Evolutionary conservation across 2,329 filamentous ascomycete genomes (phyloP), one percentile per base, ranked within the genome.

Genomic region (Beauveria sp.): DNA sequence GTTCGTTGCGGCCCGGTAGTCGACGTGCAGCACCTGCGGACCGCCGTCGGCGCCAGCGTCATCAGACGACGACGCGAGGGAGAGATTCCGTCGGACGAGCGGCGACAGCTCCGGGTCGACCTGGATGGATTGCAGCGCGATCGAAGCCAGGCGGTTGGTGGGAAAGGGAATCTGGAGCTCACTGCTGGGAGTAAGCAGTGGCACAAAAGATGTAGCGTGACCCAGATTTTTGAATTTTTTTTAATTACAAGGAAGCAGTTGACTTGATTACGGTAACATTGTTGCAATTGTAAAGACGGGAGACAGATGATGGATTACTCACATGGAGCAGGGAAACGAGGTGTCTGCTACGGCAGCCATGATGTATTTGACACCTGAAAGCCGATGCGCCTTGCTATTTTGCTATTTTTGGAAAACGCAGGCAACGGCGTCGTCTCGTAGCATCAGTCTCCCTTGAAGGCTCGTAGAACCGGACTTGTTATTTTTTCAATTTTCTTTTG

Each of bases 51-150:
- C 31, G 31, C 12, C 12, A 34, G 31, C 31, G 12, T 34, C 31
- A 34, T 5, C 12, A 4, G 31, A 4, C 31, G 31, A 14, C n/a
- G 71, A 52, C 31, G 77, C 75, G 55, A 91, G 79, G 46, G 81
- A 79, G 66, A 97, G 88, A 1, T 82, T 79, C 62, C 93, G 87
- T 51, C 81, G 83, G 61, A 98, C 93, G 12, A 95, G 83, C 16
- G 89, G 85, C 1, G 93, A 98, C 55, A 98, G 83, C 73, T 99
- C 95, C 64, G 87, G 83, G 76, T 99, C 95, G 67, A 98, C 93
- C 63, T 87, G 80, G 49, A 98, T 82, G 45, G 91, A 85, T 67
- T 84, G 83, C 42, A 90, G 82, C 49, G 93, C 92, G 53, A 89
- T 86, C 52, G 81, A 82, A 58, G 93, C 92, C 52, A 97, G 86